Base-by-base conservation (phyloP, 2,329 filamentous ascomycete genomes). In the Daldinia sp. region DNA sequence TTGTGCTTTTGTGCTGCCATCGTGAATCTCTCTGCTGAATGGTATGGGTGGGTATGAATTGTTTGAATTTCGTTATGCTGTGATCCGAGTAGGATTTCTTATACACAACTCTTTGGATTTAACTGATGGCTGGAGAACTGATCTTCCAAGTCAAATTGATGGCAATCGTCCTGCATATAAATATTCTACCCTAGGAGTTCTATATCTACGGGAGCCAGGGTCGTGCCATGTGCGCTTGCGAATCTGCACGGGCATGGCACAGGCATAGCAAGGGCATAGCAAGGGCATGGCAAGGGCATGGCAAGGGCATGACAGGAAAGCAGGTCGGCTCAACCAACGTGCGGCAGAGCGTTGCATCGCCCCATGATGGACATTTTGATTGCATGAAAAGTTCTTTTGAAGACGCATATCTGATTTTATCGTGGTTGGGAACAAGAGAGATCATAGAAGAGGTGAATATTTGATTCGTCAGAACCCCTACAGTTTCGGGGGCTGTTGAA, bases 401-500 rank as follows among this genome's bases (percentile, higher is more conserved):
- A 51, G 46, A 30, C 46, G 18, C 46, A 51, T 51, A 51, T 51
- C 26, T 33, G 26, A 51, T 51, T 48, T 50, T 18, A 18, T 51
- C n/a, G 15, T 26, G 15, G 15, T 26, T 33, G 46, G 46, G n/a
- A 33, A 26, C 46, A 26, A 51, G 46, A 18, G 7, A 51, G 7
- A 51, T 51, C 26, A 4, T 6, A 30, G 26, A 51, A 28, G 26
- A 51, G 9, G 46, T 7, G 1, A 13, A 1, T 30, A 9, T 33
- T 15, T 51, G 26, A 51, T 51, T 51, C 46, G 46, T 51, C 46
- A 51, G 28, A 33, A 51, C 7, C 46, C 46, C 46, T 51, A 30
- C 26, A 30, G 15, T n/a, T 51, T 13, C n/a, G n/a, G 26, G 46
- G 15, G 33, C 46, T 26, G 15, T 26, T 33, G 46, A 18, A 51